These are phyloP conservation scores for Mycosphaerella sp. DNA, from an alignment of 2,329 filamentous ascomycete species.

Conservation along the genomic window DNA sequence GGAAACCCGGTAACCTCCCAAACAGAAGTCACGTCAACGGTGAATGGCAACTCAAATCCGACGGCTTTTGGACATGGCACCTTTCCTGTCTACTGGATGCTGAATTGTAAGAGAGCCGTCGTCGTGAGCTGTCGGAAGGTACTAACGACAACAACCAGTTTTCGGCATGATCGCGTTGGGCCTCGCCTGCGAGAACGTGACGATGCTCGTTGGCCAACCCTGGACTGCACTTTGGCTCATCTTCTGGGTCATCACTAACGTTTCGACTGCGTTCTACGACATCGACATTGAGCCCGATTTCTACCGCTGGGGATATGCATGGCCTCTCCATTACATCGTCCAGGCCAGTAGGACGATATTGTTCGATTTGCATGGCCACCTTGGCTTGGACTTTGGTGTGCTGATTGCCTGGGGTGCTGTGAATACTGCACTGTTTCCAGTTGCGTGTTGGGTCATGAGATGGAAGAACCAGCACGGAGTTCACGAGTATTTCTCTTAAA, in stretches of 20 bases:
- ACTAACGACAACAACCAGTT: conserved; percentile 18
- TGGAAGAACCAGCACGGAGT: conserved; percentile 36
- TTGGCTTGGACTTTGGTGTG: conserved; percentile 57
- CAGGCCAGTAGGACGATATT: conserved; percentile 55
- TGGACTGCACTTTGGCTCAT: conserved; percentile 60
- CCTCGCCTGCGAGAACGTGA: conserved; percentile 59
- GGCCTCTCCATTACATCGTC: conserved; percentile 59
- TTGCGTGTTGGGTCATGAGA: conserved; percentile 41
- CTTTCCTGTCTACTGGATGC: conserved; percentile 51
- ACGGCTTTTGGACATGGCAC: conserved; percentile 53
- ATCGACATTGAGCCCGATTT: conserved; percentile 54
- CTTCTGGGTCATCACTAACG: conserved; percentile 63
- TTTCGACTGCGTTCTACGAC: conserved; percentile 54
- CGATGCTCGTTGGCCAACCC: conserved; percentile 56
- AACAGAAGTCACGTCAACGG: conserved; percentile 37
- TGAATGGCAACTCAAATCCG: conserved; percentile 37
- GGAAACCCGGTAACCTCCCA: conserved; percentile 42
- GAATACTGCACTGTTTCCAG: conserved; percentile 50
- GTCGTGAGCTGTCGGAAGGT: no score
- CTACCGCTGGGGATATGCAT: conserved; percentile 58
- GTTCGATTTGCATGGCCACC: conserved; percentile 53
- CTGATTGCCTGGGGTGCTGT: conserved; percentile 54
- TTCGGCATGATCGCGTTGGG: conserved; percentile 58
- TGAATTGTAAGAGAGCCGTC: conserved; percentile 40
- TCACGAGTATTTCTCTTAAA: conserved; percentile 30